Evolutionary conservation across 2,329 filamentous ascomycete genomes (phyloP), one percentile per base, ranked within the genome.

Genomic region (Cordyceps fumosorosea): DNA sequence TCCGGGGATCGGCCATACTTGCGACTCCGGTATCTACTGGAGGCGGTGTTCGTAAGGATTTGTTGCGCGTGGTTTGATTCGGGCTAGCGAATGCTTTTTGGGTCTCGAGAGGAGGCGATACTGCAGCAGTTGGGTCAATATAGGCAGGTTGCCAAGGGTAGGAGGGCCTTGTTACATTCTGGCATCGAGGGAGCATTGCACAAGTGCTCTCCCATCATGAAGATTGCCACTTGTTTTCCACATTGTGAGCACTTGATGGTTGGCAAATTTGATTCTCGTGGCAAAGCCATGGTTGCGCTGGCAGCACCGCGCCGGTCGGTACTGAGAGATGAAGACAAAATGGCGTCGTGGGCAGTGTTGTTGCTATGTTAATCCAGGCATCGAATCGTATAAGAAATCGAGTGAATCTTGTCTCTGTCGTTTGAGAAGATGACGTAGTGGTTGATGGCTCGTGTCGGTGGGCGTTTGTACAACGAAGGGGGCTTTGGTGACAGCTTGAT

Each of bases 191-290:
- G 71, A 18, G 22, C 44, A 63, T 74, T 74, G 74, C 92, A 96
- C 64, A 90, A 73, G 78, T 96, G 92, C 65, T 96, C 91, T 65
- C 90, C 91, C 88, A 96, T 89, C 73, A 87, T 80, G 47, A 89
- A 88, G 67, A 96, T 95, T 71, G 93, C 88, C 64, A 96, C 90
- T 69, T 93, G 85, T 47, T 79, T 75, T 47, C 86, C 84, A 72
- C 91, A 96, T 77, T 82, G 86, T 59, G 91, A 96, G 76, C 91
- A 96, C 81, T 93, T 96, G 76, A 96, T 90, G 26, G 87, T 87
- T 70, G 91, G 90, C 78, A 95, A 80, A 66, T 84, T 82, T 73
- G 85, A 88, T 73, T 86, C 82, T 71, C 86, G 81, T 68, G 79
- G 79, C 65, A 77, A 73, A 51, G 78, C 76, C 80, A 84, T 83